Conservation (phyloP, 176 grass and related monocot genomes). For the Leersia perrieri region DNA sequence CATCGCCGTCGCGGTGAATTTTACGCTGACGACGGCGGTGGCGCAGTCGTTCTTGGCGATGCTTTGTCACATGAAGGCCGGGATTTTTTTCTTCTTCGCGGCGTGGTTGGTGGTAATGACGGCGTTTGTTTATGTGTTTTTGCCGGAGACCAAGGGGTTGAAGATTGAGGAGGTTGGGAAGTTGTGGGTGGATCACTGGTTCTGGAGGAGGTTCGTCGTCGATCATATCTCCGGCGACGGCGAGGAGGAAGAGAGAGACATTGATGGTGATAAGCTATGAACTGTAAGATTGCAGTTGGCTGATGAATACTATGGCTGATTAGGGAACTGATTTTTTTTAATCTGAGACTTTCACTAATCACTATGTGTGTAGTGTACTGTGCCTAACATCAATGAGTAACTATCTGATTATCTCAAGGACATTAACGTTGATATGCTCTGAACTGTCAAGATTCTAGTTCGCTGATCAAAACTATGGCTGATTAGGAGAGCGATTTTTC, state of each 20-base stretch:
- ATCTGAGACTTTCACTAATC: too few species aligned
- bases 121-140: slow-evolving; percentile 2
- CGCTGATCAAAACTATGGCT: too few species aligned
- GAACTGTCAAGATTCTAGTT: too few species aligned
- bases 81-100: slow-evolving; percentile 19
- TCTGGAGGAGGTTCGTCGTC: slow-evolving; percentile 14
- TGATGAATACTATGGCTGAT: too few species aligned
- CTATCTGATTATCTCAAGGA: too few species aligned
- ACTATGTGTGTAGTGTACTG: too few species aligned
- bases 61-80: slow-evolving; percentile 26
- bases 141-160: background rate
- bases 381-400: too few species aligned
- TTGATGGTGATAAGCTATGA: background rate
- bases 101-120: slow-evolving; percentile 20
- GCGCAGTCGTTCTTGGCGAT: slow-evolving; percentile 29
- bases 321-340: too few species aligned
- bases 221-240: background rate
- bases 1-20: slow-evolving; percentile 18
- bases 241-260: background rate
- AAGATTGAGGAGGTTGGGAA: background rate
- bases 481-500: too few species aligned
- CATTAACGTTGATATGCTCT: too few species aligned
- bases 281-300: background rate
- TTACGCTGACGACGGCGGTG: background rate
- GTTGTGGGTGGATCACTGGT: slow-evolving; percentile 13